Base-by-base conservation (phyloP, 345 rosid genomes). In the Salix arbutifolia region DNA sequence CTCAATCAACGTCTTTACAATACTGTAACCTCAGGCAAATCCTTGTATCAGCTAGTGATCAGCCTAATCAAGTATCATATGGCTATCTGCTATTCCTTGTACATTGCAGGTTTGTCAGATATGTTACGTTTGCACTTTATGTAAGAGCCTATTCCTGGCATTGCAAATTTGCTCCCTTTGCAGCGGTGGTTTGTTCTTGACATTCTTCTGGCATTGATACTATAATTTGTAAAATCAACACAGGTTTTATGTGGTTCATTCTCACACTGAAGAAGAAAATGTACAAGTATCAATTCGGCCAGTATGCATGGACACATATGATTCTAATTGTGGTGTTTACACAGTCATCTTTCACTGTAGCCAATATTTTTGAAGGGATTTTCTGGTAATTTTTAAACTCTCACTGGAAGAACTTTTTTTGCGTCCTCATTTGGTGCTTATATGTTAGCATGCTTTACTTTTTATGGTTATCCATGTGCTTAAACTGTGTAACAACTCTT, bases 221-320 rank as follows among this genome's bases (percentile, higher is more conserved):
- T 69, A n/a, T 13, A 30, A 19, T 33, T 42, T 75, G 50, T 46
- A 48, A 28, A 33, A 2, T 69, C 74, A 42, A 3, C 37, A 76
- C 86, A 96, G 99, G 99, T 79, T 96, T 96, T 81, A 90, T 96
- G 88, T 96, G 99, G 99, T 96, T 96, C 89, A 96, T 96, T 83
- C 91, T 96, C 72, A 86, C 99, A 23, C 79, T 96, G 65, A 96
- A 96, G 86, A 96, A 92, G 96, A 91, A 90, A 91, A 90, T 93
- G 97, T 96, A 96, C 89, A 93, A 96, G 92, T 96, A 96, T 92
- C 99, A 96, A 86, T 96, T 96, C 91, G 90, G 98, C 83, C 99
- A 96, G 79, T 93, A 90, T 77, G 98, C 99, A 44, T 96, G 99
- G 99, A 96, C 98, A 17, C 99, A 96, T 76, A 96, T 96, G 99